Conservation (phyloP, 805 yeast species). For the Zygotorulaspora danielsina region DNA sequence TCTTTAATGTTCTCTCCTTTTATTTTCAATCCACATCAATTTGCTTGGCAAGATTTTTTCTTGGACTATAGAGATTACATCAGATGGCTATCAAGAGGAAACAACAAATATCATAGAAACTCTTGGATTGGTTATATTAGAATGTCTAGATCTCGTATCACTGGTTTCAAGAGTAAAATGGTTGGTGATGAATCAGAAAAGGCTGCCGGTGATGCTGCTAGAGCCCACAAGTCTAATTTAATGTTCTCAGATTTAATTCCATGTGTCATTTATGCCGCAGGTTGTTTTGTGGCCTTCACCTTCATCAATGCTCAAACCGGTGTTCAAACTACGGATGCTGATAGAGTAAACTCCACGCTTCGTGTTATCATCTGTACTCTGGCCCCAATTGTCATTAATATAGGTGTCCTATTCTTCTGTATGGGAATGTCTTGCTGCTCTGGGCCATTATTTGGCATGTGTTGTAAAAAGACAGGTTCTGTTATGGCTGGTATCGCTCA, state of each 20-base stretch:
- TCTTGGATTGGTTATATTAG: conserved; percentile 85
- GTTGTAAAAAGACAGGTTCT: conserved; percentile 96
- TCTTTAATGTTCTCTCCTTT: conserved; percentile 91
- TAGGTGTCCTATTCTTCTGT: conserved; percentile 77
- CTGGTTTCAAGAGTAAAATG: conserved; percentile 75
- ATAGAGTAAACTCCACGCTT: conserved; percentile 60
- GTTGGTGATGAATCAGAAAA: conserved; percentile 76
- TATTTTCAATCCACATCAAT: conserved; percentile 96
- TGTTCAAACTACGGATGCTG: conserved; percentile 48
- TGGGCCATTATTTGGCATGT: conserved; percentile 90
- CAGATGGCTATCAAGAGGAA: conserved; percentile 88
- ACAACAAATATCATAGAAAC: conserved; percentile 81
- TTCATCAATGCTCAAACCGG: conserved; percentile 84
- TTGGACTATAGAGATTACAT: conserved; percentile 93
- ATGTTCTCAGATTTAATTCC: conserved; percentile 70
- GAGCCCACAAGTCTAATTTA: conserved; percentile 76
- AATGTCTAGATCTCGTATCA: conserved; percentile 76
- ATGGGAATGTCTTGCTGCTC: conserved; percentile 90
- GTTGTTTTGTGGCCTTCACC: conserved; percentile 74
- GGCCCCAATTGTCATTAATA: conserved; percentile 86
- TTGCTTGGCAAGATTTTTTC: conserved; percentile 92
- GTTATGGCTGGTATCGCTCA: conserved; percentile 94
- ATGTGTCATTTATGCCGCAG: conserved; percentile 68
- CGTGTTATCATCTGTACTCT: conserved; percentile 76
- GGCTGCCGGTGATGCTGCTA: conserved; percentile 75